These are phyloP conservation scores for Lecanicillium sp. DNA, from an alignment of 2,329 filamentous ascomycete genomes.

Conservation along the genomic window DNA sequence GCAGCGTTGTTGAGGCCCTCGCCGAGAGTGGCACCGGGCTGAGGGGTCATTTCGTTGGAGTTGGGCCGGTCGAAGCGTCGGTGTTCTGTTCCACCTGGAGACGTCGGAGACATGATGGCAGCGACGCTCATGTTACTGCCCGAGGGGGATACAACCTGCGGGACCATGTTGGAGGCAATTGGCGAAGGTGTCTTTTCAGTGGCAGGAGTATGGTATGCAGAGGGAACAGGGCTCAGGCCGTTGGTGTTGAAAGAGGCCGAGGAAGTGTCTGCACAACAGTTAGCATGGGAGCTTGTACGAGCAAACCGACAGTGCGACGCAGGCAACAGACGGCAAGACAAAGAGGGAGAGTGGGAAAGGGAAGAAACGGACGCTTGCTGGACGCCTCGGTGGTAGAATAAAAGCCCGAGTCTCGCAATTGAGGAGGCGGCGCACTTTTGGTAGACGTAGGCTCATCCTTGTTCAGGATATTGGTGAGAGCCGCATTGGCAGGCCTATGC, in stretches of 20 bases:
- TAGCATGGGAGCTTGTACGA: not conserved
- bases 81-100: constrained; percentile 32
- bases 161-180: constrained; percentile 40
- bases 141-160: constrained; percentile 46
- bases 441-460: constrained; percentile 22
- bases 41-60: constrained; percentile 24
- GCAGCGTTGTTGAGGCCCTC: constrained; percentile 32
- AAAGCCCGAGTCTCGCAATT: constrained; percentile 33
- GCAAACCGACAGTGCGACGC: not conserved
- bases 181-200: constrained; percentile 57
- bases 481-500: constrained; percentile 23
- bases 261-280: constrained; percentile 24
- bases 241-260: constrained; percentile 29
- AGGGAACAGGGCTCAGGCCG: constrained; percentile 32
- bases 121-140: constrained; percentile 57
- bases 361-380: constrained; percentile 30
- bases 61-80: constrained; percentile 35
- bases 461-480: constrained; percentile 30
- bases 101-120: constrained; percentile 55
- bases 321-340: not conserved
- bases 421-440: constrained; percentile 19
- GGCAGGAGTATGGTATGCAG: constrained; percentile 40
- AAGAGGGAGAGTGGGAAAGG: constrained; percentile 6
- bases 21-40: constrained; percentile 21
- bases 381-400: constrained; percentile 34